These are phyloP conservation scores for Trichothecium sympodiale DNA, from an alignment of 2,329 filamentous ascomycete species.

Conservation along the genomic window DNA sequence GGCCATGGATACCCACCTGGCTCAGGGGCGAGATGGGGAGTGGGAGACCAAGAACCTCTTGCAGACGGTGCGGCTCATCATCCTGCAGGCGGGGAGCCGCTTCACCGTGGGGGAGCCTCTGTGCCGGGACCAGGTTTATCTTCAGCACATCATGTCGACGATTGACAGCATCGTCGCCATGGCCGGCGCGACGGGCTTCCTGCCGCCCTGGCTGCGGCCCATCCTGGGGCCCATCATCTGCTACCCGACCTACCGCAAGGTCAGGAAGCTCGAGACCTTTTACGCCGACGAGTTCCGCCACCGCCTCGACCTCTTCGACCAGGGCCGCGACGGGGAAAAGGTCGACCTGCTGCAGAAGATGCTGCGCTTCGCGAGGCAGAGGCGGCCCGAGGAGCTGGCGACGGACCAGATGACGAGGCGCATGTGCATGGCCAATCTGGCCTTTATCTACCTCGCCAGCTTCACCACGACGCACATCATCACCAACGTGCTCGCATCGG, in stretches of 20 bases:
- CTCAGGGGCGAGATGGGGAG: slow-evolving; percentile 16
- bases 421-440: slow-evolving; percentile 22
- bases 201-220: slow-evolving; percentile 19
- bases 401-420: slow-evolving; percentile 18
- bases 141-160: slow-evolving; percentile 16
- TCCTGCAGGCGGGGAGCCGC: slow-evolving; percentile 18
- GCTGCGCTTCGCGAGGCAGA: slow-evolving; percentile 23
- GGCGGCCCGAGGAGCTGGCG: slow-evolving; percentile 24
- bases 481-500: slow-evolving; percentile 23
- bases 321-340: slow-evolving; percentile 11
- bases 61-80: slow-evolving; percentile 14
- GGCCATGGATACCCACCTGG: slow-evolving; percentile 21
- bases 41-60: slow-evolving; percentile 23
- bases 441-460: slow-evolving; percentile 26
- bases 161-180: slow-evolving; percentile 20
- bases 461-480: slow-evolving; percentile 28
- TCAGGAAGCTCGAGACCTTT: slow-evolving; percentile 16
- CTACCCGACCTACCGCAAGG: slow-evolving; percentile 10
- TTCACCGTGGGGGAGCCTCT: slow-evolving; percentile 17
- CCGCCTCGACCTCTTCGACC: slow-evolving; percentile 11
- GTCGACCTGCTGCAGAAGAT: slow-evolving; percentile 32
- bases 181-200: slow-evolving; percentile 18
- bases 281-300: slow-evolving; percentile 11
- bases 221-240: slow-evolving; percentile 16
- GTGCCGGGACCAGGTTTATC: slow-evolving; percentile 21